A percentile compares a stretch with the other conserved stretches of the same genome.
phyloP scores from a whole-genome alignment of 169 alveolate genomes.

The Plasmodium fragile region DNA sequence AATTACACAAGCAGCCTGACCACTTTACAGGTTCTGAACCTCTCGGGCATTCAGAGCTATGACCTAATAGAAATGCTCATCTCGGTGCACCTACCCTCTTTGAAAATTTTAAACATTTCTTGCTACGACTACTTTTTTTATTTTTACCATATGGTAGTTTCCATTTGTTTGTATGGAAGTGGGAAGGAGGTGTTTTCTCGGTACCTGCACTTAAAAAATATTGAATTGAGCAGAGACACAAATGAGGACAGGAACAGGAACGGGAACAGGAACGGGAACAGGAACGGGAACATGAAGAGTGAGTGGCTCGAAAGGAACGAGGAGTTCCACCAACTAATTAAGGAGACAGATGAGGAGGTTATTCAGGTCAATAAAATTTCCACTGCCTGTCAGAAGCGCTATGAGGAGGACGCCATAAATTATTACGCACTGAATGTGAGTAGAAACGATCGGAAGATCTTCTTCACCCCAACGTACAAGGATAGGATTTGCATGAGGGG shows the following conservation, averaged over 20 bases:
- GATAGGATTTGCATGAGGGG: constrained; percentile 25
- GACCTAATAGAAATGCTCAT: constrained; percentile 61
- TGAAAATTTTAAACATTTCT: constrained; percentile 32
- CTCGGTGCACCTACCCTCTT: constrained; percentile 10
- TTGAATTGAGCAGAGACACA: neutral
- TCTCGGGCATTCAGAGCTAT: constrained; percentile 52
- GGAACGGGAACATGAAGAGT: neutral
- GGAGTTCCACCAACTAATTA: constrained; percentile 7
- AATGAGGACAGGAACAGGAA: neutral
- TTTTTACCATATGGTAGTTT: constrained; percentile 49
- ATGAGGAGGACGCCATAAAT: constrained; percentile 49
- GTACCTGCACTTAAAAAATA: constrained; percentile 8
- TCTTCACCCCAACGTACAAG: constrained; percentile 41
- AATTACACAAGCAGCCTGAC: constrained; percentile 15
- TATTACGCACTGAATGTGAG: constrained; percentile 21
- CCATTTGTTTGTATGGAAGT: constrained; percentile 40
- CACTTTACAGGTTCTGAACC: constrained; percentile 10
- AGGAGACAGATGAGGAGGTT: constrained; percentile 19
- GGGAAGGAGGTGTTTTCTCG: constrained; percentile 37
- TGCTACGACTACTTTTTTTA: constrained; percentile 64
- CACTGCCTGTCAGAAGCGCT: constrained; percentile 23
- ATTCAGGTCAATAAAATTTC: neutral
- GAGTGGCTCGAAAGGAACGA: neutral
- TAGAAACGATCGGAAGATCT: constrained; percentile 27
- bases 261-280: neutral